Base-by-base conservation (phyloP, 768 basidiomycete genomes). In the Lentinus tigrinus region DNA sequence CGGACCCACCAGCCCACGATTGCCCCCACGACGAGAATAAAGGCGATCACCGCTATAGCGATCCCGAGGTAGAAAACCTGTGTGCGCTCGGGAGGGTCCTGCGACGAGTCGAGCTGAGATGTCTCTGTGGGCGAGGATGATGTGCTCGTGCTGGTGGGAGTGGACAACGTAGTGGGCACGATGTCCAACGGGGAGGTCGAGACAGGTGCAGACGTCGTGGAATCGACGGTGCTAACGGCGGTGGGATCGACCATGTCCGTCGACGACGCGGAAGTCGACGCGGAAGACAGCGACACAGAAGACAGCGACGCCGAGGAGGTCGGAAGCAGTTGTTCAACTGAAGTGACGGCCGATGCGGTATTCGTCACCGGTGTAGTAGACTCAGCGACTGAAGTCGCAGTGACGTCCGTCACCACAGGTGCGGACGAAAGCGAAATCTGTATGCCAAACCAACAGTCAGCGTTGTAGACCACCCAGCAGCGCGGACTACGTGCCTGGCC, bases 1-100 rank as follows among this genome's bases (percentile, higher is more conserved):
- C 70, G 69, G 10, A 66, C 49, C 62, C 66, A 65, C 67, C 69
- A 72, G 7, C 54, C 37, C 17, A 67, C 36, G 24, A 70, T 39
- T 0, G 65, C 62, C 16, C 6, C 39, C 2, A 69, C 54, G 36
- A 70, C 11, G 17, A 65, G 47, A 7, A 40, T 19, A 40, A 40
- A 6, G 14, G 39, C 14, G 14, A 40, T 56, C 13, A 55, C 49
- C 4, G 63, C 60, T 19, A 72, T 59, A 3, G 69, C 67, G 27
- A 72, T 64, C 3, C 65, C 67, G 26, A 62, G 48, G 47, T 67
- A 65, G 44, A 68, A 57, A 17, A 61, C 50, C 19, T 62, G 60
- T 14, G 52, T 50, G 13, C 63, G 53, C 4, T 57, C n/a, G 26
- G 58, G 42, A 2, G 42, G 6, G 31, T 31, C 31, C 6, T 31